Conservation (phyloP, 768 basidiomycete species). For the Pisolithus albus region DNA sequence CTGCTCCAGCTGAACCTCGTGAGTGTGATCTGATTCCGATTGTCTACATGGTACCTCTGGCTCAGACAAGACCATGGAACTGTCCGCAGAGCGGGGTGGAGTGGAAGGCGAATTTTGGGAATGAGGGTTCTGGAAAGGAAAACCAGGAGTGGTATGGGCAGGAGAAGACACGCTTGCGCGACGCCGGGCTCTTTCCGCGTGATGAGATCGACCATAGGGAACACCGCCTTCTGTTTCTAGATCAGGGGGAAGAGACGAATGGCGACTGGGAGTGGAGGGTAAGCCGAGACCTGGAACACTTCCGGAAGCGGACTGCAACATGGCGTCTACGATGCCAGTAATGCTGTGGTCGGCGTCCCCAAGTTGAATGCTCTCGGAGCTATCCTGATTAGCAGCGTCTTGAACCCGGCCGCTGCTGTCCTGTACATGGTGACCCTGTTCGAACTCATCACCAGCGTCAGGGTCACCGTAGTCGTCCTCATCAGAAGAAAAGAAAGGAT, state of each 20-base stretch:
- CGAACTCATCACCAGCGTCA: slow-evolving; percentile 7
- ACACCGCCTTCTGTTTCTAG: slow-evolving; percentile 55
- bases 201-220: slow-evolving; percentile 58
- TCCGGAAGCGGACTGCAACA: slow-evolving; percentile 38
- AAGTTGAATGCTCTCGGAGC: slow-evolving; percentile 39
- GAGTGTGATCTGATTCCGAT: slow-evolving; percentile 33
- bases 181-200: slow-evolving; percentile 43
- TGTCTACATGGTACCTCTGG: slow-evolving; percentile 26
- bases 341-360: slow-evolving; percentile 50
- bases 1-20: slow-evolving; percentile 29
- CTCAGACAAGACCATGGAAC: slow-evolving; percentile 18
- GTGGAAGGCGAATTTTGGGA: slow-evolving; percentile 16
- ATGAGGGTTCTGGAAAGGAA: slow-evolving; percentile 22
- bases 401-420: neutral
- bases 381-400: slow-evolving; percentile 10
- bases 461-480: slow-evolving; percentile 25
- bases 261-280: slow-evolving; percentile 32
- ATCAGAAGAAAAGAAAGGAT: slow-evolving; percentile 38
- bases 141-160: slow-evolving; percentile 32
- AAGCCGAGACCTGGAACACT: slow-evolving; percentile 17
- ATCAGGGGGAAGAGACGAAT: slow-evolving; percentile 41
- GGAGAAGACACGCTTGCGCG: slow-evolving; percentile 26
- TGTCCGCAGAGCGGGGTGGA: slow-evolving; percentile 14
- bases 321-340: slow-evolving; percentile 65
- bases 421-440: slow-evolving; percentile 12